Evolutionary conservation across 345 rosid genomes (phyloP).

Genomic region (Schrenkiella parvula): DNA sequence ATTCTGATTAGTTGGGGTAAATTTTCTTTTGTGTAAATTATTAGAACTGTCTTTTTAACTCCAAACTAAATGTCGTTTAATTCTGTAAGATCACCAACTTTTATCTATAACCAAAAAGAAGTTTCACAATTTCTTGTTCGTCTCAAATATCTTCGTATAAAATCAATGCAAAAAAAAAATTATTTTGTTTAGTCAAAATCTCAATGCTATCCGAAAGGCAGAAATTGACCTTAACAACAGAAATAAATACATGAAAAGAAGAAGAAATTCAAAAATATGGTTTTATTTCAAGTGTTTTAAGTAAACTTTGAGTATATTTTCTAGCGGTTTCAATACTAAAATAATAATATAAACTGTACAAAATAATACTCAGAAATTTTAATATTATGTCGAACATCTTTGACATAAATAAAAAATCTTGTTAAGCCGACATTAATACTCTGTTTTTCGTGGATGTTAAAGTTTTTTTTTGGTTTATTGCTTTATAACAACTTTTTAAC

Average conservation of each 20-base stretch:
- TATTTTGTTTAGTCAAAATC: not conserved
- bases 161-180: too few relatives aligned
- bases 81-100: conserved; percentile 14
- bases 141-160: not conserved
- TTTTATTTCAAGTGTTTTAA: not conserved
- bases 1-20: conserved; percentile 22
- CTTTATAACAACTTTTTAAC: not conserved
- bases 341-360: too few relatives aligned
- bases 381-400: not conserved
- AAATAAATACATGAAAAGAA: not conserved
- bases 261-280: not conserved
- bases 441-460: not conserved
- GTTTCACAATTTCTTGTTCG: not conserved
- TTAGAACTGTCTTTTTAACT: conserved; percentile 26
- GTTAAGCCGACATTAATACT: not conserved
- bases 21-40: conserved; percentile 28
- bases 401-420: too few relatives aligned
- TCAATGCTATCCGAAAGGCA: not conserved
- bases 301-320: not conserved
- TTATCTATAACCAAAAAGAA: not conserved
- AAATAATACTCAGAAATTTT: not conserved
- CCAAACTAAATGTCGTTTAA: conserved; percentile 9
- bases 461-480: not conserved
- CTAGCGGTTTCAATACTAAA: not conserved
- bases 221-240: not conserved